Evolutionary conservation across 2,329 filamentous ascomycete genomes (phyloP).

Genomic region (Alternaria gaisen): DNA sequence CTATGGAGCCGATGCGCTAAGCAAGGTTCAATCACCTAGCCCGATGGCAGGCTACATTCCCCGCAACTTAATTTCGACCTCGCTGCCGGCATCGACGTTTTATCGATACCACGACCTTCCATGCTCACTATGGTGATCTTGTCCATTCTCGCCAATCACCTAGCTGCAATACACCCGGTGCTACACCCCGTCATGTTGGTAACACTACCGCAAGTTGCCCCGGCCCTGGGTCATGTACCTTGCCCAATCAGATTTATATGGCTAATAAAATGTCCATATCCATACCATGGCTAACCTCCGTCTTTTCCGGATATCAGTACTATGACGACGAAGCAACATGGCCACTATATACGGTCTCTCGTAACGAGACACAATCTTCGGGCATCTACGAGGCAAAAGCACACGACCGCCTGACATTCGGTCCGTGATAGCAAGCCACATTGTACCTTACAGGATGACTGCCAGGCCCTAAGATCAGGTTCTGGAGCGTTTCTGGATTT

Average conservation of each 20-base stretch:
- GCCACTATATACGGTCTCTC: neutral
- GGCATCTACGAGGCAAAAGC: neutral
- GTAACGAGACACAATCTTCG: neutral
- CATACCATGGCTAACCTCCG: neutral
- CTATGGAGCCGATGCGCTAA: constrained; percentile 4
- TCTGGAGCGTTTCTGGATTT: neutral
- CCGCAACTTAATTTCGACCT: constrained; percentile 10
- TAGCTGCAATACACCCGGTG: neutral
- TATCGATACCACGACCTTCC: neutral
- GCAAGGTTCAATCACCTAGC: constrained; percentile 7
- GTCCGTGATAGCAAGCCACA: neutral
- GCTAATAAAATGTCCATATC: constrained; percentile 5
- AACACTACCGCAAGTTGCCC: constrained; percentile 7
- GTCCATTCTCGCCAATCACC: neutral
- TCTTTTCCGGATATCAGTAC: neutral
- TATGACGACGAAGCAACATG: neutral
- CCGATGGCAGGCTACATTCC: constrained; percentile 1
- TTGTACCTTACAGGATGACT: constrained; percentile 1
- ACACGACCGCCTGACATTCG: neutral
- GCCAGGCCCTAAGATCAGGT: neutral
- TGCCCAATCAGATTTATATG: neutral
- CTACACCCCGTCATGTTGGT: constrained; percentile 2
- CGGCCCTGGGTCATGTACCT: neutral
- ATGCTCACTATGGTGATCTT: neutral
- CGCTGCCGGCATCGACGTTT: neutral